Base-by-base conservation (phyloP, 139 green algal species). In the Yamagishiella unicocca region DNA sequence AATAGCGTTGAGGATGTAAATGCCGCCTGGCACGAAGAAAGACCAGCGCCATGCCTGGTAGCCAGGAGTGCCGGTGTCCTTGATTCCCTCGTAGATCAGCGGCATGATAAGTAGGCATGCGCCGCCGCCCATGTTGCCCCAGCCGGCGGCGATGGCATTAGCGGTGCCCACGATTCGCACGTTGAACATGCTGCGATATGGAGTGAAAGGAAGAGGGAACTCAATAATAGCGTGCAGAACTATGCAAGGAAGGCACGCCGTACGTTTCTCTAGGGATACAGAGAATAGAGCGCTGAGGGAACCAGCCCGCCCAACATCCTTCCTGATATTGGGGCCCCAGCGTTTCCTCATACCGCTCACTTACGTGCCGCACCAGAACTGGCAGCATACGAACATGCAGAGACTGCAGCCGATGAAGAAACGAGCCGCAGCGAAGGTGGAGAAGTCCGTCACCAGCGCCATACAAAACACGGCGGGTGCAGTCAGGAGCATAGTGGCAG, bases 71-170 rank as follows among this genome's bases (percentile, higher is more conserved):
- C 22, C 9, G 14, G 54, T 37, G 29, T 50, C 24, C 21, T 46
- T 70, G 38, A 92, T 90, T 85, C 89, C 94, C 27, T 90, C 38
- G 82, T 95, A 97, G 64, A 99, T 90, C 68, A 96, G 88, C 12
- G 97, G 97, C 97, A 99, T 99, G n/a, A 99, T 84, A 85, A 99
- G 93, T 42, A 98, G 95, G 1, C 95, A 98, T 53, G 96, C 91
- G 68, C 97, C 97, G 38, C 95, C 97, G 75, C 95, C 95, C 88
- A 97, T 93, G 93, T 99, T 99, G 80, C 97, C 97, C 95, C 94
- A 97, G 88, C 89, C 86, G 29, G 94, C 97, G 50, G 95, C 90
- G 45, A 97, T 93, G 21, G 96, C 96, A 87, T 99, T 99, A 62
- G 96, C 96, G 70, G 95, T 94, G 55, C 97, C 97, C 22, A 99